Percentiles rank a stretch among this genome's conserved stretches.
These are phyloP conservation scores for Aspergillus pseudoterreus DNA, from an alignment of 2,329 filamentous ascomycete species.

Conservation along the genomic window DNA sequence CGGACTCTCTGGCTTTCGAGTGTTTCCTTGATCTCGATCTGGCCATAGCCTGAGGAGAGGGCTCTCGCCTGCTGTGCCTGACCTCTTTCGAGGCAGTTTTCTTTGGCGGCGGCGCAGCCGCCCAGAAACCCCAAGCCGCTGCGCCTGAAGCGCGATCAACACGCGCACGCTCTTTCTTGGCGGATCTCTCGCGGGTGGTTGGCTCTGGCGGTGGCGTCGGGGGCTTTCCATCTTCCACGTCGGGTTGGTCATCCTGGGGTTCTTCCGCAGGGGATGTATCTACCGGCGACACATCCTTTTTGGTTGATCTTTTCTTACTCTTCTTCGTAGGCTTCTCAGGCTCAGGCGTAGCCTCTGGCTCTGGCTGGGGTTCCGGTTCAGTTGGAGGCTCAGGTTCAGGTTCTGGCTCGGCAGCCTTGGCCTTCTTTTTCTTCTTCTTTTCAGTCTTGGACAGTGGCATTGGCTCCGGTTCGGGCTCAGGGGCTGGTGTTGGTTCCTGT, in stretches of 20 bases:
- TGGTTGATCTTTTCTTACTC: slow-evolving; percentile 30
- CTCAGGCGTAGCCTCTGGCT: slow-evolving; percentile 16
- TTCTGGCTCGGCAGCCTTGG: slow-evolving; percentile 22
- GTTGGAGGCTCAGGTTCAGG: slow-evolving; percentile 18
- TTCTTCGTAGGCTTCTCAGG: slow-evolving; percentile 30
- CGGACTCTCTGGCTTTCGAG: slow-evolving; percentile 59
- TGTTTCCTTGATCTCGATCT: slow-evolving; percentile 56
- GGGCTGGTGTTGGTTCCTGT: slow-evolving; percentile 30
- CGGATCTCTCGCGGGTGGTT: slow-evolving; percentile 52
- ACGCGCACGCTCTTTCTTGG: slow-evolving; percentile 72
- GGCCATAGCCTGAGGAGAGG: slow-evolving; percentile 41
- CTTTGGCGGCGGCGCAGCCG: slow-evolving; percentile 49
- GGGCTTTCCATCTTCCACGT: slow-evolving; percentile 10
- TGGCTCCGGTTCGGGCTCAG: slow-evolving; percentile 27
- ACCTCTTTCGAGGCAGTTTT: slow-evolving; percentile 51
- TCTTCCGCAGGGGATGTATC: slow-evolving; percentile 51
- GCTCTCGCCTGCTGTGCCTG: slow-evolving; percentile 38
- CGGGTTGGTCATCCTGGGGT: slow-evolving; percentile 9
- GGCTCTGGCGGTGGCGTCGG: slow-evolving; percentile 53
- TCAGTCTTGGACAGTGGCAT: slow-evolving; percentile 22
- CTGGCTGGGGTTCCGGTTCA: slow-evolving; percentile 5
- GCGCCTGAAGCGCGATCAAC: slow-evolving; percentile 65
- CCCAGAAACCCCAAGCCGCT: slow-evolving; percentile 76
- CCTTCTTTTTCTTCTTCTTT: slow-evolving; percentile 22
- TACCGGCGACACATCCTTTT: slow-evolving; percentile 29